These are phyloP conservation scores for Neocucurbitaria cava DNA, from an alignment of 2,329 filamentous ascomycete species.

Conservation along the genomic window DNA sequence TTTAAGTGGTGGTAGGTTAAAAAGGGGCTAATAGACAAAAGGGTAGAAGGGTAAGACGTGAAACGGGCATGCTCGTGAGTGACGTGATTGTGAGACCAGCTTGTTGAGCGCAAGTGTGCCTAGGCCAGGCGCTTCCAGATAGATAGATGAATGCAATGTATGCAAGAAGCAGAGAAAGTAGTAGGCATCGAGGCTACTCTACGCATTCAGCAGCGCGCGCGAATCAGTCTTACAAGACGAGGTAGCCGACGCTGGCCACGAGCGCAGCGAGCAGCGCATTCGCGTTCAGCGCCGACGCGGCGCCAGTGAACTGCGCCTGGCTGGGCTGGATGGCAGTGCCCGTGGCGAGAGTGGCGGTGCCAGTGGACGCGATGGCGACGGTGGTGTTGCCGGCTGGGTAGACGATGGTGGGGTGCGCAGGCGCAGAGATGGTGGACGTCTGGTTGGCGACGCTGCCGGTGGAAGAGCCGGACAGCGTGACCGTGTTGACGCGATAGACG, in stretches of 20 bases:
- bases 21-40: conserved; percentile 6
- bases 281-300: conserved; percentile 39
- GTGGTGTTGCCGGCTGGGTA: conserved; percentile 33
- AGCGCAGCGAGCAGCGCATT: conserved; percentile 40
- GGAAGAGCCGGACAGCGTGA: conserved; percentile 42
- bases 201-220: no score
- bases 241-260: conserved; percentile 43
- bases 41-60: conserved; percentile 11
- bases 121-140: conserved; percentile 26
- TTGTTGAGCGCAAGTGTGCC: conserved; percentile 14
- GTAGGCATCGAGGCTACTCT: conserved; percentile 14
- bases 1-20: conserved; percentile 12
- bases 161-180: conserved; percentile 32
- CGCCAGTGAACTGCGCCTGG: conserved; percentile 39
- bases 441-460: conserved; percentile 37
- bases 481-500: conserved; percentile 48
- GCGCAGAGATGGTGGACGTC: conserved; percentile 41
- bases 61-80: conserved; percentile 29
- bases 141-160: conserved; percentile 29
- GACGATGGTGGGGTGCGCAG: conserved; percentile 19
- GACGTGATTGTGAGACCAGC: conserved; percentile 27
- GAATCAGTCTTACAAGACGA: conserved; percentile 45
- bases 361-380: conserved; percentile 17
- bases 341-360: conserved; percentile 2
- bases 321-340: conserved; percentile 19